Conservation (phyloP, 148 eudicot genomes). For the Cornus florida region DNA sequence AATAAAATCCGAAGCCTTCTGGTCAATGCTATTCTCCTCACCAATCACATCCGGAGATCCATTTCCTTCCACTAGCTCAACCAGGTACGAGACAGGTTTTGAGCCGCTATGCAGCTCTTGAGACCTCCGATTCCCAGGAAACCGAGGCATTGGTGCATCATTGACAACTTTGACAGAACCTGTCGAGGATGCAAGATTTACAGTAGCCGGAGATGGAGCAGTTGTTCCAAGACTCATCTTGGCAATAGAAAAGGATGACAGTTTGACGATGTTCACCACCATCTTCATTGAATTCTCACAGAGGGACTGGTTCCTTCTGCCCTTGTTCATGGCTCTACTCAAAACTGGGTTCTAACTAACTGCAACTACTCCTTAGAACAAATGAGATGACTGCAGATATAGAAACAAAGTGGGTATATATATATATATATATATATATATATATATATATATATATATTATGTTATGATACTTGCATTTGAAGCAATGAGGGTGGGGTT, state of each 20-base stretch:
- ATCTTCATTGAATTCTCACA: slow-evolving; percentile 33
- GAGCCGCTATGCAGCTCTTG: slow-evolving; percentile 18
- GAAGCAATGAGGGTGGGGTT: not conserved
- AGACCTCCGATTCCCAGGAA: slow-evolving; percentile 10
- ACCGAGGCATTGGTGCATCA: not conserved
- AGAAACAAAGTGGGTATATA: not conserved
- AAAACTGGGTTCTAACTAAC: not conserved
- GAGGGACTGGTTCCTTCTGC: slow-evolving; percentile 22
- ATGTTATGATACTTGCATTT: not conserved
- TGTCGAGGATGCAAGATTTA: slow-evolving; percentile 1
- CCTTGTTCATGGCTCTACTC: slow-evolving; percentile 25
- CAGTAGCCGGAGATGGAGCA: slow-evolving; percentile 4
- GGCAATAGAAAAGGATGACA: slow-evolving; percentile 29
- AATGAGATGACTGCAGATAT: slow-evolving; percentile 6
- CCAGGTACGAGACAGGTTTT: slow-evolving; percentile 18
- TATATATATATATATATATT: slow-evolving; percentile 4
- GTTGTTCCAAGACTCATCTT: slow-evolving; percentile 17
- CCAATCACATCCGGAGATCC: not conserved
- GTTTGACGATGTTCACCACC: slow-evolving; percentile 20
- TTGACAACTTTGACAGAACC: not conserved
- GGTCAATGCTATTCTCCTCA: slow-evolving; percentile 22
- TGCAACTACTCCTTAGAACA: not conserved
- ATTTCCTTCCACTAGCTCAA: slow-evolving; percentile 14
- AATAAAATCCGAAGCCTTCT: slow-evolving; percentile 21
- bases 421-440: slow-evolving; percentile 3